A percentile compares a stretch with the other conserved stretches of the same genome.
These are phyloP conservation scores for Sclerotinia borealis DNA, from an alignment of 2,329 filamentous ascomycete species.

Conservation along the genomic window DNA sequence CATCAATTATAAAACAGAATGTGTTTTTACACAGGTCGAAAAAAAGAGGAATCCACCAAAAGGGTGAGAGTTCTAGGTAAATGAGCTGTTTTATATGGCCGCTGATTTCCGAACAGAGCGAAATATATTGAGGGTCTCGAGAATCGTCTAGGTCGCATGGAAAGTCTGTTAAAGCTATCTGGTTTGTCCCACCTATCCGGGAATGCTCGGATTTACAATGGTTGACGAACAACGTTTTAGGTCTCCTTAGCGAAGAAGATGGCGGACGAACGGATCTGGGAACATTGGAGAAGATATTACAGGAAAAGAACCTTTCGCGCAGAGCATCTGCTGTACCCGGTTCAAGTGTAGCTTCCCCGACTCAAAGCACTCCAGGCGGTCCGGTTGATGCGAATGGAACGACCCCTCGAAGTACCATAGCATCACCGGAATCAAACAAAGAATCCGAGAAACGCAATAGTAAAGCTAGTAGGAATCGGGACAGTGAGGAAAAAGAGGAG, in stretches of 20 bases:
- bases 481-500: slow-evolving; percentile 48
- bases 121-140: slow-evolving; percentile 98
- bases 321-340: slow-evolving; percentile 27
- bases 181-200: slow-evolving; percentile 40
- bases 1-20: slow-evolving; percentile 96
- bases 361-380: slow-evolving; percentile 38
- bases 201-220: slow-evolving; percentile 15
- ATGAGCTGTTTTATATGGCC: neutral
- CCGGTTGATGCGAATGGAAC: slow-evolving; percentile 33
- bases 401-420: slow-evolving; percentile 41
- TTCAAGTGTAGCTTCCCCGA: slow-evolving; percentile 30
- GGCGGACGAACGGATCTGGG: slow-evolving; percentile 80
- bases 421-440: slow-evolving; percentile 41
- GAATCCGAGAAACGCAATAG: slow-evolving; percentile 23
- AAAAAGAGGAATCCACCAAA: slow-evolving; percentile 98
- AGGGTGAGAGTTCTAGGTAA: slow-evolving; percentile 53
- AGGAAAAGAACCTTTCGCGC: slow-evolving; percentile 43
- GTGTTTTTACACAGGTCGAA: slow-evolving; percentile 94
- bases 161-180: slow-evolving; percentile 79
- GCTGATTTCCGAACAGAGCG: slow-evolving; percentile 50
- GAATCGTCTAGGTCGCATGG: slow-evolving; percentile 92
- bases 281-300: slow-evolving; percentile 72
- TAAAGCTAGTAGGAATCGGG: slow-evolving; percentile 24
- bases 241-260: slow-evolving; percentile 79
- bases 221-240: slow-evolving; percentile 33